These are phyloP conservation scores for Penicillium thymicola DNA, from an alignment of 2,329 filamentous ascomycete genomes.

Conservation along the genomic window DNA sequence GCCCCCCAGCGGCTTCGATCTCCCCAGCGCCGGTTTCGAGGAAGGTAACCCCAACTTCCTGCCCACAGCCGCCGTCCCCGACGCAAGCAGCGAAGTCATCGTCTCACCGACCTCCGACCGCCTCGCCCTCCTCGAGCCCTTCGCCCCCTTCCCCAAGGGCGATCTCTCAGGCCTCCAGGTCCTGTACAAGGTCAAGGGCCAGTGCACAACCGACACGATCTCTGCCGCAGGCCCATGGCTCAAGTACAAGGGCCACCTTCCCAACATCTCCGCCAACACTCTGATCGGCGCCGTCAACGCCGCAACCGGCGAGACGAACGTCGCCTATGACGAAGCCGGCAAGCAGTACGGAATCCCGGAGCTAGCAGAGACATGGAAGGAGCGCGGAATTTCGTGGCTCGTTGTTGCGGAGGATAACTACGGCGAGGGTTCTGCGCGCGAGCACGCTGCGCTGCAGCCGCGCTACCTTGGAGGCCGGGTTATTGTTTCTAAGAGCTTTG, in stretches of 20 bases:
- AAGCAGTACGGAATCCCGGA: constrained; percentile 52
- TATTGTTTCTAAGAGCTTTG: constrained; percentile 77
- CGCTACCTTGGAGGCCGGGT: constrained; percentile 83
- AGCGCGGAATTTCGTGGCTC: constrained; percentile 73
- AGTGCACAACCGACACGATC: constrained; percentile 99
- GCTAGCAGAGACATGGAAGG: constrained; percentile 79
- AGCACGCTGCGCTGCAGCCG: constrained; percentile 86
- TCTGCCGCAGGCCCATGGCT: constrained; percentile 95
- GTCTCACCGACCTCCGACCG: constrained; percentile 86
- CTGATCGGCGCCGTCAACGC: constrained; percentile 93
- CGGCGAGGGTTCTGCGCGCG: constrained; percentile 82
- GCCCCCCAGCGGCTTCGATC: constrained; percentile 61
- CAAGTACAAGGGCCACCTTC: constrained; percentile 98
- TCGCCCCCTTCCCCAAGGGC: constrained; percentile 71
- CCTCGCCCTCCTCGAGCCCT: constrained; percentile 86
- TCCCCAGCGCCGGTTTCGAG: constrained; percentile 73
- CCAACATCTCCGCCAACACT: constrained; percentile 97
- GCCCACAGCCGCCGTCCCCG: constrained; percentile 68
- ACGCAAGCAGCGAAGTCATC: constrained; percentile 67
- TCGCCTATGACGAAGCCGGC: constrained; percentile 82
- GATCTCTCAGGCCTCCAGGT: constrained; percentile 78
- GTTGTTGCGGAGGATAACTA: constrained; percentile 98
- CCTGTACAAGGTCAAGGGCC: constrained; percentile 92
- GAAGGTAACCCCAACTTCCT: constrained; percentile 71
- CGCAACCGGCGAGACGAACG: constrained; percentile 88